A percentile compares a stretch with the other conserved stretches of the same genome.
Evolutionary conservation across 352 stramenopile genomes (phyloP).

Genomic region (Phytophthora europaea): DNA sequence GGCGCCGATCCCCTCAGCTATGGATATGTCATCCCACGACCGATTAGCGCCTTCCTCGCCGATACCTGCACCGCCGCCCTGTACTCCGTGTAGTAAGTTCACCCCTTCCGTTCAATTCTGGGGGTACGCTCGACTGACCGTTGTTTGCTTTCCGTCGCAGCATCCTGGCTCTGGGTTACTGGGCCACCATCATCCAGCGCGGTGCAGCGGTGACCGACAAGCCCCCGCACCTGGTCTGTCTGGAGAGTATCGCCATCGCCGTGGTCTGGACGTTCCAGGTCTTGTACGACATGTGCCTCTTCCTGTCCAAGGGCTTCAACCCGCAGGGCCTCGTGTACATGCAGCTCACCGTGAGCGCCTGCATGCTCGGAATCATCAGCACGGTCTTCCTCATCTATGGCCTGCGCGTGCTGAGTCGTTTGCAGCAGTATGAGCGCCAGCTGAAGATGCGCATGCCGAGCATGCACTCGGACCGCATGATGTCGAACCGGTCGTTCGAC

Average conservation of each 20-base stretch:
- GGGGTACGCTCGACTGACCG: constrained; percentile 9
- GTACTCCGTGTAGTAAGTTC: constrained; percentile 63
- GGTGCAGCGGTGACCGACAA: constrained; percentile 46
- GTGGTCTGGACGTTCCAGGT: constrained; percentile 59
- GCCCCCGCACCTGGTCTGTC: constrained; percentile 37
- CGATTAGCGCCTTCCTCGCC: constrained; percentile 49
- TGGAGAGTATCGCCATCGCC: constrained; percentile 47
- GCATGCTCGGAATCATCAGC: constrained; percentile 57
- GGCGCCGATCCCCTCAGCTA: constrained; percentile 56
- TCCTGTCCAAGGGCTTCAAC: constrained; percentile 58
- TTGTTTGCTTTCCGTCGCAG: constrained; percentile 26
- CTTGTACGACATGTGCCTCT: constrained; percentile 50
- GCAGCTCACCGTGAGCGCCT: constrained; percentile 51
- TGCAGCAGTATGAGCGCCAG: constrained; percentile 51
- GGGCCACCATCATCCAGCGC: constrained; percentile 56
- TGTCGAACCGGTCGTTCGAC: constrained; percentile 48
- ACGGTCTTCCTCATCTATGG: constrained; percentile 55
- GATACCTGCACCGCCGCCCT: constrained; percentile 60
- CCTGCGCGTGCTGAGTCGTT: constrained; percentile 44
- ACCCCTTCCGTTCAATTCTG: neutral
- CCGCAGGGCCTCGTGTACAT: constrained; percentile 47
- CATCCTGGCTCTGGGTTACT: constrained; percentile 60
- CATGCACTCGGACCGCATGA: constrained; percentile 43
- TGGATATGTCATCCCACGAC: constrained; percentile 48
- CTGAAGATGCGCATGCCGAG: constrained; percentile 48